Conservation (phyloP, 495 filamentous ascomycete genomes). For the Choiromyces venosus region DNA sequence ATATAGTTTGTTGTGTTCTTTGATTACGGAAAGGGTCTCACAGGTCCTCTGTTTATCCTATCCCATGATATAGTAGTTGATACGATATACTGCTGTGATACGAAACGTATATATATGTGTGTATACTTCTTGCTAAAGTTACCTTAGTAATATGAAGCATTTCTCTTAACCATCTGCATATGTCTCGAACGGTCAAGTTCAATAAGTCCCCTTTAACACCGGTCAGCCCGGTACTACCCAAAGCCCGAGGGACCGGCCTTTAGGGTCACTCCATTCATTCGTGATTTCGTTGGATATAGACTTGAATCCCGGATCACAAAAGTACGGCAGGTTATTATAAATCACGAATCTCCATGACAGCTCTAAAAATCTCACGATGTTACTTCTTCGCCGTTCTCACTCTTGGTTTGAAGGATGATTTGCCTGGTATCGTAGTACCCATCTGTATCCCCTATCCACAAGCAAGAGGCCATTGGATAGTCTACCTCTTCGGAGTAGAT, state of each 20-base stretch:
- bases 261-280: background rate
- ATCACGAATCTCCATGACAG: background rate
- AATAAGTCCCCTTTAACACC: background rate
- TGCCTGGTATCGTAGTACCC: background rate
- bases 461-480: background rate
- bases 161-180: background rate
- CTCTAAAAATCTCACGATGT: background rate
- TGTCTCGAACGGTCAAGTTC: background rate
- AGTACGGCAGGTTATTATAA: too few species aligned
- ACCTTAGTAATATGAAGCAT: background rate
- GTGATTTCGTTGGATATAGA: background rate
- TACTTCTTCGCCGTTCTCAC: too few species aligned
- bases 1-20: background rate
- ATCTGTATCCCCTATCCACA: background rate
- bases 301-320: background rate
- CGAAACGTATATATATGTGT: background rate
- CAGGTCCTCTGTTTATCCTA: background rate
- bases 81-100: too few species aligned
- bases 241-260: background rate
- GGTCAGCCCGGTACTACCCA: background rate
- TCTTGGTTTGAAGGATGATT: background rate
- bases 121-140: background rate
- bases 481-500: background rate
- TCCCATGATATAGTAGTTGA: background rate
- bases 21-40: background rate